phyloP scores from a whole-genome alignment of 2,329 filamentous ascomycete species.

The Aaosphaeria arxii region DNA sequence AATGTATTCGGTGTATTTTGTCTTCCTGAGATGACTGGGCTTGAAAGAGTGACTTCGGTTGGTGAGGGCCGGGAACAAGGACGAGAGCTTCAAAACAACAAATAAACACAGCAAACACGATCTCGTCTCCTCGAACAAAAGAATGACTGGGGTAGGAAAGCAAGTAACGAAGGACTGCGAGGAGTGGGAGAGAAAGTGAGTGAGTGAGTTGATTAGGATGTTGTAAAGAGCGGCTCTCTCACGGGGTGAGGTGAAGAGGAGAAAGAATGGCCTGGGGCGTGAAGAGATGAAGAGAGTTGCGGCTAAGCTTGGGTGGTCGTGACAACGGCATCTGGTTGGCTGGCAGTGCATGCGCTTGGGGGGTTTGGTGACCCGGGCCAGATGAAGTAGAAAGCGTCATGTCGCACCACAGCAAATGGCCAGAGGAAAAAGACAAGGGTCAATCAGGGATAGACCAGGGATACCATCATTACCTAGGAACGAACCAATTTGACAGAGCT shows the following conservation, averaged over 20 bases:
- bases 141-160: constrained; percentile 40
- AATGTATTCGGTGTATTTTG: no score
- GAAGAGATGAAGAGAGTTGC: constrained; percentile 32
- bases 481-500: neutral
- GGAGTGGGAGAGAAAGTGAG: constrained; percentile 3
- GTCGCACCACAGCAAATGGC: constrained; percentile 12
- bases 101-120: constrained; percentile 14
- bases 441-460: constrained; percentile 15
- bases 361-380: neutral
- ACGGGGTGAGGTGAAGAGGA: constrained; percentile 30
- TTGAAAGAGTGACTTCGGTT: constrained; percentile 7
- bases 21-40: constrained; percentile 6
- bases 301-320: constrained; percentile 22
- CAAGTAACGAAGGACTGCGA: constrained; percentile 16
- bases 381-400: constrained; percentile 1
- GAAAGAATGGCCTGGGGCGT: constrained; percentile 17
- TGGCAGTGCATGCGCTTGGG: constrained; percentile 1
- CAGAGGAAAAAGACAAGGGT: constrained; percentile 1
- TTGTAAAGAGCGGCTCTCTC: constrained; percentile 32
- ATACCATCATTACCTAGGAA: constrained; percentile 18
- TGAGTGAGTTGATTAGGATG: constrained; percentile 8
- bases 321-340: constrained; percentile 9
- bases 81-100: constrained; percentile 2
- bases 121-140: constrained; percentile 18
- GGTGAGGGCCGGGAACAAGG: constrained; percentile 12